Conservation (phyloP, 1,284 basidiomycete genomes). For the Ceratobasidium papillatum region DNA sequence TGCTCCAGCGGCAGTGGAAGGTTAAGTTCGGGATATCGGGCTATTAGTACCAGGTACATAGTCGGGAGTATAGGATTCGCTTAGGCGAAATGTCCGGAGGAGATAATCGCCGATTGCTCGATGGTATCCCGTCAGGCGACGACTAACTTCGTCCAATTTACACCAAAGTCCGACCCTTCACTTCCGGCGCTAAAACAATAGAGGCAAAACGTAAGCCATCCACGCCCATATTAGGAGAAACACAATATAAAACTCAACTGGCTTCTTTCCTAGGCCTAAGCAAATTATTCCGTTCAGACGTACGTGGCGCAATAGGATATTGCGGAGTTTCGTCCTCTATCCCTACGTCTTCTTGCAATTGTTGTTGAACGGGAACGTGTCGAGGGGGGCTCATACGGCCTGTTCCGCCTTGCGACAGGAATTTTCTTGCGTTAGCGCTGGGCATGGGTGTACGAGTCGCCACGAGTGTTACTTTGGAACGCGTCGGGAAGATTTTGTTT, state of each 20-base stretch:
- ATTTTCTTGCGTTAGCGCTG: conserved; percentile 26
- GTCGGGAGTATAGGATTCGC: neutral
- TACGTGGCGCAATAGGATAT: conserved; percentile 24
- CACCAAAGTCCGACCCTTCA: conserved; percentile 1
- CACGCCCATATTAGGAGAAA: neutral
- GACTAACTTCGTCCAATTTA: conserved; percentile 3
- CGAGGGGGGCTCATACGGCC: conserved; percentile 24
- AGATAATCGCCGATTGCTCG: neutral
- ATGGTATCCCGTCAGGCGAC: conserved; percentile 6
- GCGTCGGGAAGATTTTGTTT: conserved; percentile 3
- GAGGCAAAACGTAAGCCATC: conserved; percentile 1
- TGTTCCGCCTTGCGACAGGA: conserved; percentile 2
- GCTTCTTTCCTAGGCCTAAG: conserved; percentile 9
- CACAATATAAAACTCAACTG: conserved; percentile 10
- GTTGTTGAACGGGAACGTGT: conserved; percentile 23
- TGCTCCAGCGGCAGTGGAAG: conserved; percentile 4
- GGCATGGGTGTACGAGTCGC: conserved; percentile 11
- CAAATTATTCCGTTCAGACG: conserved; percentile 18
- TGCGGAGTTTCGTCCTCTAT: conserved; percentile 19
- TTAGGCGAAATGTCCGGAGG: neutral
- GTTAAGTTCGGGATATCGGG: neutral
- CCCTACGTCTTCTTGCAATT: conserved; percentile 2
- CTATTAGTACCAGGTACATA: neutral
- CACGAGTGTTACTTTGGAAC: conserved; percentile 18
- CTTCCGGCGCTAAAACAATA: conserved; percentile 15